These are phyloP conservation scores for Trichoderma gamsii DNA, from an alignment of 495 filamentous ascomycete genomes.

Conservation along the genomic window DNA sequence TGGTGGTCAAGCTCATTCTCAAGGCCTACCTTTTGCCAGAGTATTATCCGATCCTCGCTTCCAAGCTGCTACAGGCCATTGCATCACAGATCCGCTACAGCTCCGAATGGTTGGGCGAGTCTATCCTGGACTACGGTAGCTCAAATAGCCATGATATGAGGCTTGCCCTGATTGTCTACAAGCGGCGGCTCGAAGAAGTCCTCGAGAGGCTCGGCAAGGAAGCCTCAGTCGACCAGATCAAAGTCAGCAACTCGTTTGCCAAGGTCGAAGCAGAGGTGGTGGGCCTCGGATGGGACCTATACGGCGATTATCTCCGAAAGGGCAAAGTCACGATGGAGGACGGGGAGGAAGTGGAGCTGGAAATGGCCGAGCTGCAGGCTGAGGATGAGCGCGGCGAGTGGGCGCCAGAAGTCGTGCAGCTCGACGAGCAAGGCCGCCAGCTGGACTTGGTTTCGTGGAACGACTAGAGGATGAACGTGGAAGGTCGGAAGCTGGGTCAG, in stretches of 20 bases:
- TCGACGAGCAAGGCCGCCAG: constrained; percentile 49
- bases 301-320: constrained; percentile 29
- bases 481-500: neutral
- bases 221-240: constrained; percentile 29
- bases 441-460: constrained; percentile 41
- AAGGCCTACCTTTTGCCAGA: constrained; percentile 58
- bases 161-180: constrained; percentile 37
- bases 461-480: constrained; percentile 17
- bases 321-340: constrained; percentile 68
- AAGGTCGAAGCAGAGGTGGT: constrained; percentile 41
- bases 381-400: constrained; percentile 85
- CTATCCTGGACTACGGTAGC: constrained; percentile 46
- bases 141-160: constrained; percentile 27
- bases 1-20: constrained; percentile 60
- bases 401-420: constrained; percentile 73
- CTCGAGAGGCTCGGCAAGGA: constrained; percentile 26
- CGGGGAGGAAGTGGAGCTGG: constrained; percentile 72
- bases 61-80: constrained; percentile 54
- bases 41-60: constrained; percentile 52
- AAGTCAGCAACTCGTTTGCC: constrained; percentile 30
- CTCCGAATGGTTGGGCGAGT: constrained; percentile 57
- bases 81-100: constrained; percentile 66
- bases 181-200: constrained; percentile 34
- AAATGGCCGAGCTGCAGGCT: constrained; percentile 65
- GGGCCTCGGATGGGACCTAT: constrained; percentile 42